These are phyloP conservation scores for Leccinum incarnatum DNA, from an alignment of 768 basidiomycete species.

Conservation along the genomic window DNA sequence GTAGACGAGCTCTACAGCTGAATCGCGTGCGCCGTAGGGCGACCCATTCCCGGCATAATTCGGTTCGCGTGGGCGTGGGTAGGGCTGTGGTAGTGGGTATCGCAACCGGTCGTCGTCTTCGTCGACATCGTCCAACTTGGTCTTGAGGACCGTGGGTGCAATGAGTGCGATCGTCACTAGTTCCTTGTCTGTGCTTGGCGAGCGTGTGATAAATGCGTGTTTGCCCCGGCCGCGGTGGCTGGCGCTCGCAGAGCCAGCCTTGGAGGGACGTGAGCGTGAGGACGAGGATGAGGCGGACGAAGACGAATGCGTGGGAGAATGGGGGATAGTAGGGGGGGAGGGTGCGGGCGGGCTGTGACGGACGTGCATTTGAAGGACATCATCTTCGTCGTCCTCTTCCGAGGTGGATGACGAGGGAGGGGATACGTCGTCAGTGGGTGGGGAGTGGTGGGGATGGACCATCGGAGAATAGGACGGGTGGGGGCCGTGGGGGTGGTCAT, in stretches of 20 bases:
- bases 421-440: conserved; percentile 21
- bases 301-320: conserved; percentile 41
- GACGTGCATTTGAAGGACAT: conserved; percentile 64
- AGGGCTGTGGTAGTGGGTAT: conserved; percentile 12
- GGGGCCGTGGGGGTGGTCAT: conserved; percentile 15
- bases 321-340: conserved; percentile 17
- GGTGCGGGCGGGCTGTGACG: conserved; percentile 26
- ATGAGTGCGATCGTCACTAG: conserved; percentile 71
- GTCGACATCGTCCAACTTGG: conserved; percentile 52
- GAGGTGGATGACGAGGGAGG: conserved; percentile 34
- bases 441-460: conserved; percentile 20
- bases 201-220: conserved; percentile 42
- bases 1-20: conserved; percentile 70
- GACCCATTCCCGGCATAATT: conserved; percentile 10
- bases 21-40: conserved; percentile 35
- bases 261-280: conserved; percentile 28
- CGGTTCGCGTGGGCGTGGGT: conserved; percentile 2
- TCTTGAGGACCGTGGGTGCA: conserved; percentile 85
- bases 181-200: conserved; percentile 41
- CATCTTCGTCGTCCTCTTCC: conserved; percentile 47
- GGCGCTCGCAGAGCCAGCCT: conserved; percentile 22
- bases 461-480: conserved; percentile 17
- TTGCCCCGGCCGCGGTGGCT: conserved; percentile 32
- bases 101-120: conserved; percentile 34
- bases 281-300: conserved; percentile 24